Conservation (phyloP, 2,329 filamentous ascomycete species). For the Aaosphaeria pasadenensis region DNA sequence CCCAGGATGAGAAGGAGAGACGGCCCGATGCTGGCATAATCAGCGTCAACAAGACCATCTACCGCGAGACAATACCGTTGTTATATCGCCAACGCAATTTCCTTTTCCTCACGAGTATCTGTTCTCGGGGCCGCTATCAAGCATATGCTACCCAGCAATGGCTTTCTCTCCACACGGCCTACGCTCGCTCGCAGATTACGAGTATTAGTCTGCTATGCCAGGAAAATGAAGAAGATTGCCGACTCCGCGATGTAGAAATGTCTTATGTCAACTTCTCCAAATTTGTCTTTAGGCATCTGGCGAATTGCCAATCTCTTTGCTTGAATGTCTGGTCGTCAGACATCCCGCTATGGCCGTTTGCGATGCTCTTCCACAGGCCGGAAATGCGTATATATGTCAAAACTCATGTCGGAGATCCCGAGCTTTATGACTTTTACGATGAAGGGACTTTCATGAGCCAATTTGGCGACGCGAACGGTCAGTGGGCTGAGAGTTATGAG, state of each 20-base stretch:
- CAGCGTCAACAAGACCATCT: slow-evolving; percentile 14
- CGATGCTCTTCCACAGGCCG: slow-evolving; percentile 1
- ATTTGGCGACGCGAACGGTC: not conserved
- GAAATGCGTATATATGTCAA: not conserved
- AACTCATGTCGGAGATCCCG: not conserved
- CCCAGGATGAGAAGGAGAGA: slow-evolving; percentile 10
- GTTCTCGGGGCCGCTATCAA: slow-evolving; percentile 32
- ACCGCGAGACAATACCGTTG: slow-evolving; percentile 20
- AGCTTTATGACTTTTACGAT: not conserved
- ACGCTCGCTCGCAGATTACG: slow-evolving; percentile 17
- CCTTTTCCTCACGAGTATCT: slow-evolving; percentile 25
- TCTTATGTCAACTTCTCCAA: slow-evolving; percentile 9
- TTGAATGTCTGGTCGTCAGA: not conserved
- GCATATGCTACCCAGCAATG: slow-evolving; percentile 26
- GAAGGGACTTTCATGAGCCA: not conserved
- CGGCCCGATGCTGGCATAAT: slow-evolving; percentile 12
- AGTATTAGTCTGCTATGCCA: slow-evolving; percentile 20
- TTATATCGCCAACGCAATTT: slow-evolving; percentile 26
- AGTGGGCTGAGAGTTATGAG: too few relatives aligned
- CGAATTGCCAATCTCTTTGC: not conserved
- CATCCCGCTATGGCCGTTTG: slow-evolving; percentile 1
- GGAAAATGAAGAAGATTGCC: slow-evolving; percentile 28
- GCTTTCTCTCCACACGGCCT: slow-evolving; percentile 13
- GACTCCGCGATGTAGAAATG: slow-evolving; percentile 2
- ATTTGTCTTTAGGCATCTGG: slow-evolving; percentile 1